A percentile compares a stretch with the other conserved stretches of the same genome.
Evolutionary conservation across 495 filamentous ascomycete species (phyloP).

Genomic region (Sphaerosporella brunnea): DNA sequence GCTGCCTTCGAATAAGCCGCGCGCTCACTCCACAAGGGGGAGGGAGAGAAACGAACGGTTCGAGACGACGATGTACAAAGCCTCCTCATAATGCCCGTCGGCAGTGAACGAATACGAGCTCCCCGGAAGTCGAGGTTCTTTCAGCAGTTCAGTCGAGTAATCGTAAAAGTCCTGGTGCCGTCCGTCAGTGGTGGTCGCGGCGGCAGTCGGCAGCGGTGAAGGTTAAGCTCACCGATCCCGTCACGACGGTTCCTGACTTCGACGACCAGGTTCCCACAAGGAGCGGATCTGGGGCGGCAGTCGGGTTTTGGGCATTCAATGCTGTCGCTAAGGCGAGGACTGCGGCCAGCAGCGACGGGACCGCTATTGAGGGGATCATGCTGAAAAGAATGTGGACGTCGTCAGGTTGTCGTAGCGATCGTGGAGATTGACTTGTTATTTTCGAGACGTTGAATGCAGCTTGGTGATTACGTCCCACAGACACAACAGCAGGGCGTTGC

Average conservation of each 20-base stretch:
- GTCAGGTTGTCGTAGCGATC: too few species aligned
- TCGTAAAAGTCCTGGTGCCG: slow-evolving; percentile 55
- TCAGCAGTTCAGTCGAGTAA: slow-evolving; percentile 46
- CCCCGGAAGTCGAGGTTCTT: slow-evolving; percentile 54
- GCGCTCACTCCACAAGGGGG: slow-evolving; percentile 7
- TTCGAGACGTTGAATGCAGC: too few species aligned
- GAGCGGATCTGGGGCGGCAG: neutral
- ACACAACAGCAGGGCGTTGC: too few species aligned
- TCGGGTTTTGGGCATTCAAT: slow-evolving; percentile 1
- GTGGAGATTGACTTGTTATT: too few species aligned
- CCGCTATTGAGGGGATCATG: slow-evolving; percentile 2
- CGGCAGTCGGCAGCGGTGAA: too few species aligned
- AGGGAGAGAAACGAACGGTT: slow-evolving; percentile 41
- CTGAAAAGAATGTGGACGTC: neutral
- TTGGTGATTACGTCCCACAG: too few species aligned
- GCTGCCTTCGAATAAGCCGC: slow-evolving; percentile 31
- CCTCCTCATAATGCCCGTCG: slow-evolving; percentile 56
- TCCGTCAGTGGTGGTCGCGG: too few species aligned
- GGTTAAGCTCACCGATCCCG: slow-evolving; percentile 45
- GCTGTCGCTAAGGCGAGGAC: neutral
- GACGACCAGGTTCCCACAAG: slow-evolving; percentile 53
- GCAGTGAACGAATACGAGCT: slow-evolving; percentile 66
- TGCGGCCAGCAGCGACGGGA: neutral
- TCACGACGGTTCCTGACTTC: slow-evolving; percentile 54
- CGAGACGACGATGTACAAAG: slow-evolving; percentile 53